Evolutionary conservation across 2,329 filamentous ascomycete species (phyloP).

Genomic region (Pseudogymnoascus sp.): DNA sequence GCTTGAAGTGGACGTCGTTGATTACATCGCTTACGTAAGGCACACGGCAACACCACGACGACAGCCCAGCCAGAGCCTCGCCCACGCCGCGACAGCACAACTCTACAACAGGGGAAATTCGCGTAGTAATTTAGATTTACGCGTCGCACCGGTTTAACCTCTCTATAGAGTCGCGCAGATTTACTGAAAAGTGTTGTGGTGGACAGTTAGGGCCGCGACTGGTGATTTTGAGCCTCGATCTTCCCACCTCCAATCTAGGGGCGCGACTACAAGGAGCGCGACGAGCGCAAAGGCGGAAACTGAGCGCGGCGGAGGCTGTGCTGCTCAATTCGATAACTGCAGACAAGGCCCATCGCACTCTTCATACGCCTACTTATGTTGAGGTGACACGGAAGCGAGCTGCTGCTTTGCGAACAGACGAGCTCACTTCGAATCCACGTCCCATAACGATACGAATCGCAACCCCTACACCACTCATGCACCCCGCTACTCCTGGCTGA

Average conservation of each 20-base stretch:
- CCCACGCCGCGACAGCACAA: conserved; percentile 17
- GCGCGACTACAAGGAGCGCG: background rate
- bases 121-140: conserved; percentile 24
- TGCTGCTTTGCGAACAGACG: background rate
- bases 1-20: conserved; percentile 8
- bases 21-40: conserved; percentile 10
- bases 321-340: background rate
- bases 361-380: background rate
- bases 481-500: conserved; percentile 9
- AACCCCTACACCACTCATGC: conserved; percentile 3
- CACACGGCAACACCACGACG: conserved; percentile 10
- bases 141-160: conserved; percentile 23
- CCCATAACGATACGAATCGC: background rate
- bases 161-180: conserved; percentile 14
- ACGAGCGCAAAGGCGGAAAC: background rate
- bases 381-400: background rate
- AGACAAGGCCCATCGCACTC: background rate
- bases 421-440: background rate
- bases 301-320: conserved; percentile 4
- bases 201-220: background rate
- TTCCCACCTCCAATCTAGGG: background rate
- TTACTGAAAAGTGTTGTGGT: background rate
- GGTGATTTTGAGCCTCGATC: conserved; percentile 4
- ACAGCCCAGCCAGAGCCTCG: conserved; percentile 10
- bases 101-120: conserved; percentile 20